Percentiles rank a stretch among this genome's conserved stretches.
Evolutionary conservation across 2,329 filamentous ascomycete species (phyloP).

Genomic region (Plenodomus tracheiphilus): DNA sequence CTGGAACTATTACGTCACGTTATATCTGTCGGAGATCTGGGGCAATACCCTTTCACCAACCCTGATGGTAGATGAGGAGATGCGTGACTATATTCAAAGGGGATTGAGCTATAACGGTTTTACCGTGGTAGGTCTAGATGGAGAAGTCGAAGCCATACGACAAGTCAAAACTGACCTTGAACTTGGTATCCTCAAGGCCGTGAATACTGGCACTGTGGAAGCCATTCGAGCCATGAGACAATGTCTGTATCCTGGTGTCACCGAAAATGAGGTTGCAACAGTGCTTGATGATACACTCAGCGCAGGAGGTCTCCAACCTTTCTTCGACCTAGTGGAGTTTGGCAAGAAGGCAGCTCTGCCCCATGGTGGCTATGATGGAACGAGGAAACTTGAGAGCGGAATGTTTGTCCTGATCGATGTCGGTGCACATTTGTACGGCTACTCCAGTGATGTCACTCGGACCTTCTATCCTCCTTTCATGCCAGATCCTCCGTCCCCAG

Average conservation of each 20-base stretch:
- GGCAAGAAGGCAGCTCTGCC: slow-evolving; percentile 59
- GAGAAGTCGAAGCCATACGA: slow-evolving; percentile 60
- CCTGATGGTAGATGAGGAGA: slow-evolving; percentile 69
- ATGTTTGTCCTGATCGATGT: slow-evolving; percentile 67
- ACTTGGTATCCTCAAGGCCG: slow-evolving; percentile 61
- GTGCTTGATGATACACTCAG: slow-evolving; percentile 61
- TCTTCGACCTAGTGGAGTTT: slow-evolving; percentile 68
- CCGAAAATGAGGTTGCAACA: slow-evolving; percentile 60
- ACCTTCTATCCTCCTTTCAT: slow-evolving; percentile 57
- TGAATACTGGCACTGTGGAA: slow-evolving; percentile 66
- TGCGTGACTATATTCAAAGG: slow-evolving; percentile 64
- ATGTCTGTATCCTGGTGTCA: slow-evolving; percentile 61
- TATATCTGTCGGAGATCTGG: slow-evolving; percentile 46
- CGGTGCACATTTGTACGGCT: slow-evolving; percentile 63
- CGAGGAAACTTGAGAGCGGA: slow-evolving; percentile 55
- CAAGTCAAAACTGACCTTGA: slow-evolving; percentile 62
- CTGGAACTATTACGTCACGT: slow-evolving; percentile 64
- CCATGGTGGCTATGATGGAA: slow-evolving; percentile 57
- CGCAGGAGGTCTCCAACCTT: slow-evolving; percentile 59
- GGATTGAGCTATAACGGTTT: slow-evolving; percentile 60
- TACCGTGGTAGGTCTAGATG: slow-evolving; percentile 57
- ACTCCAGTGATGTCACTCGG: slow-evolving; percentile 66
- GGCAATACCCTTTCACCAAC: slow-evolving; percentile 42
- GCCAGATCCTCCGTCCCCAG: slow-evolving; percentile 11
- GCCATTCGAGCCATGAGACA: slow-evolving; percentile 62